These are phyloP conservation scores for Acacia confusa DNA, from an alignment of 306 rosid species.

Conservation along the genomic window DNA sequence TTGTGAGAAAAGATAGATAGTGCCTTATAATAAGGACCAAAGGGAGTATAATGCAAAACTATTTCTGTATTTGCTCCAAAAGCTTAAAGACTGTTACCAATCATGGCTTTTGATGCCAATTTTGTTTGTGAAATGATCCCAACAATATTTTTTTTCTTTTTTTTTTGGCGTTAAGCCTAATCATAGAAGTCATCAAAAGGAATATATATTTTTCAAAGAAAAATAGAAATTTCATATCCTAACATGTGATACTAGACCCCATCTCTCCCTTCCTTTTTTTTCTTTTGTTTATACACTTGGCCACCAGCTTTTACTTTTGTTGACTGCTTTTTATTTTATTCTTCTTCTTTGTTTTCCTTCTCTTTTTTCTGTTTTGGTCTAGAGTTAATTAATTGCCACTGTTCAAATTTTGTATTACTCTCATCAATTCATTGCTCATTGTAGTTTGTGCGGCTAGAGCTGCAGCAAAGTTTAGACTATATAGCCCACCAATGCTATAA, in stretches of 20 bases:
- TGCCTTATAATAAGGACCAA: too few species aligned
- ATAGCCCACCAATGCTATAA: conserved; percentile 33
- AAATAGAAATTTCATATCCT: conserved; percentile 44
- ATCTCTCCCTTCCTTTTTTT: conserved; percentile 48
- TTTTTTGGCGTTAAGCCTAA: conserved; percentile 39
- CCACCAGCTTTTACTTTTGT: conserved; percentile 54
- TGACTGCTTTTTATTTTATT: conserved; percentile 67
- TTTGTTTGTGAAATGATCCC: conserved; percentile 80
- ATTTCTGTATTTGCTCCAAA: conserved; percentile 52
- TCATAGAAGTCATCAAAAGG: conserved; percentile 92
- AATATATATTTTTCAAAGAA: not conserved
- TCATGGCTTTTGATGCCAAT: conserved; percentile 74
- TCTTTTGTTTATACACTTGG: conserved; percentile 46
- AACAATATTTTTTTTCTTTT: too few species aligned
- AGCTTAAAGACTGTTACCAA: conserved; percentile 65
- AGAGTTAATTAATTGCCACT: conserved; percentile 19
- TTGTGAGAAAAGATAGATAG: too few species aligned
- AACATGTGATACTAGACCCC: conserved; percentile 55
- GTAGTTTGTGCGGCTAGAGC: conserved; percentile 44
- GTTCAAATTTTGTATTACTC: conserved; percentile 39
- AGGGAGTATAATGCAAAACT: conserved; percentile 39
- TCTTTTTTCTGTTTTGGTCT: not conserved
- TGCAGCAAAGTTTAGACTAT: conserved; percentile 28
- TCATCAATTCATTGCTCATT: conserved; percentile 36
- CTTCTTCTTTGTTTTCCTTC: not conserved